A percentile compares a stretch with the other conserved stretches of the same genome.
Conservation (phyloP, 805 yeast genomes). For the Alloascoidea africana region DNA sequence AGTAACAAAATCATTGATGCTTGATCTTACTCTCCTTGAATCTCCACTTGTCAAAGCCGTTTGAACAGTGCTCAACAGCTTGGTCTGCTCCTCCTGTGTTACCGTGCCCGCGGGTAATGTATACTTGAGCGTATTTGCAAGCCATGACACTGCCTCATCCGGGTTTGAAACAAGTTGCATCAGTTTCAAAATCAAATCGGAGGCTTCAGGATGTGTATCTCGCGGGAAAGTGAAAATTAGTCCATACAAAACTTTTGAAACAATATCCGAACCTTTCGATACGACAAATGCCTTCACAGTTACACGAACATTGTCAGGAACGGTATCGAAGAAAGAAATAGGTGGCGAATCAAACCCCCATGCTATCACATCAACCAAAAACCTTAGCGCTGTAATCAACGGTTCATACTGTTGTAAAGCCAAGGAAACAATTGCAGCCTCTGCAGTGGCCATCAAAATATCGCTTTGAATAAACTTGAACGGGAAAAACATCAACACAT, state of each 20-base stretch:
- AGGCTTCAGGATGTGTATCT: conserved; percentile 60
- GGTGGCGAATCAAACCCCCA: conserved; percentile 84
- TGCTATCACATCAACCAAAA: conserved; percentile 62
- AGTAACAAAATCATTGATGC: conserved; percentile 61
- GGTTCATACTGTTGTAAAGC: conserved; percentile 57
- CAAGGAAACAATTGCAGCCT: conserved; percentile 41
- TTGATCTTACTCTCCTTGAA: conserved; percentile 54
- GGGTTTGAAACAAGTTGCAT: conserved; percentile 26
- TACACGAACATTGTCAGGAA: conserved; percentile 38
- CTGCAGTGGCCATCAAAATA: conserved; percentile 28
- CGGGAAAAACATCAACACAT: conserved; percentile 64
- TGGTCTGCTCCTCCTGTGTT: conserved; percentile 49
- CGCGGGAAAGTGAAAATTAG: conserved; percentile 55
- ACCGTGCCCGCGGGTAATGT: conserved; percentile 50
- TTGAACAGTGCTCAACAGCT: conserved; percentile 40
- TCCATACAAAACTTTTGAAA: conserved; percentile 42
- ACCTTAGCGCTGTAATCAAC: conserved; percentile 53
- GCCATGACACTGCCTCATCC: conserved; percentile 43
- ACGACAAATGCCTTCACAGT: conserved; percentile 32
- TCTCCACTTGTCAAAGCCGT: conserved; percentile 46
- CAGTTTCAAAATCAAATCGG: conserved; percentile 53
- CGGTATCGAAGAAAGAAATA: conserved; percentile 44
- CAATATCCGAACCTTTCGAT: conserved; percentile 41
- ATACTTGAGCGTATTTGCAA: conserved; percentile 32
- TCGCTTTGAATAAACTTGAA: conserved; percentile 29